These are phyloP conservation scores for Sherardia arvensis DNA, from an alignment of 257 asterid species.

Conservation along the genomic window DNA sequence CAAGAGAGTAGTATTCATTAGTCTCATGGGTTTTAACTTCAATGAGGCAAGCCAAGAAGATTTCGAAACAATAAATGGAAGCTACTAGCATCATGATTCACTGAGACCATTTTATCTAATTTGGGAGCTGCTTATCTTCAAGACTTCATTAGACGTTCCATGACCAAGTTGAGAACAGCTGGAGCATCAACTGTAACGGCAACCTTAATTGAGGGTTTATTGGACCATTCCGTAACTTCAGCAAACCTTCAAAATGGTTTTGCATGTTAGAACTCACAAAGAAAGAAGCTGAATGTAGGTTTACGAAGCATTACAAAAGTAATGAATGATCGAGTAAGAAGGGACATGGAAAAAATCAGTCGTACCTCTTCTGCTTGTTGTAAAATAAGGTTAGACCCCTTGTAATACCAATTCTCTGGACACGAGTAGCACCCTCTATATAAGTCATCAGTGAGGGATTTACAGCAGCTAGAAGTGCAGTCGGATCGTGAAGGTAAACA, in stretches of 20 bases:
- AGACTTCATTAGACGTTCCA: constrained; percentile 76
- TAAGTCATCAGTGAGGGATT: constrained; percentile 75
- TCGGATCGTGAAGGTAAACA: constrained; percentile 92
- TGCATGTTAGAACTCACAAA: background rate
- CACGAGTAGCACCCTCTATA: constrained; percentile 84
- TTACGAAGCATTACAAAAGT: background rate
- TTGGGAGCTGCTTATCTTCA: constrained; percentile 7
- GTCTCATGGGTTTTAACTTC: background rate
- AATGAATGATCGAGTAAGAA: background rate
- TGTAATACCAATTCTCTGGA: constrained; percentile 78
- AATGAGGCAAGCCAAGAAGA: background rate
- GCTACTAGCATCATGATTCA: background rate
- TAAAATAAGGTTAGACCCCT: constrained; percentile 81
- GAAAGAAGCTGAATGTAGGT: background rate
- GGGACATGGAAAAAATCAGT: background rate
- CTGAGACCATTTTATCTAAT: background rate
- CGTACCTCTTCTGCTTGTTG: constrained; percentile 81
- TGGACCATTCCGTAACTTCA: constrained; percentile 76
- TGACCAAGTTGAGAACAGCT: constrained; percentile 53
- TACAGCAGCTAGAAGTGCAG: constrained; percentile 83
- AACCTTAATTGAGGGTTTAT: constrained; percentile 77
- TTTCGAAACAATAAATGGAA: no score
- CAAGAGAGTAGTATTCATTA: background rate
- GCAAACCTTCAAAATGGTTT: constrained; percentile 36
- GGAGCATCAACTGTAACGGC: constrained; percentile 95